A percentile compares a stretch with the other conserved stretches of the same genome.
phyloP scores from a whole-genome alignment of 2,329 filamentous ascomycete genomes.

The Davidsoniella australis region DNA sequence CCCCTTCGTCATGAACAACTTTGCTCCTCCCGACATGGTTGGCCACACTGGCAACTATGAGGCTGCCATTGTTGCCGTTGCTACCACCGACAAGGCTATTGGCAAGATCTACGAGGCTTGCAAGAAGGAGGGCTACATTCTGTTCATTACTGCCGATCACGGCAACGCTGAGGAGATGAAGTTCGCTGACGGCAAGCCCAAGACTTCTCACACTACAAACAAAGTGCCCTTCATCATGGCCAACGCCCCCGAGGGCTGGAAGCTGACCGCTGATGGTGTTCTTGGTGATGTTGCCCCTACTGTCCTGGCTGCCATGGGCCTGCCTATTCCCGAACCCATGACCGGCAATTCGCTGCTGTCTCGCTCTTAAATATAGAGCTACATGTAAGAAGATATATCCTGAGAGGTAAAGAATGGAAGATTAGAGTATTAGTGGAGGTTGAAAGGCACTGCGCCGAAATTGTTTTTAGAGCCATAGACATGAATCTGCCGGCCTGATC shows the following conservation, averaged over 20 bases:
- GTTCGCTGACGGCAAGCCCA: conserved; percentile 84
- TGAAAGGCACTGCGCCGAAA: conserved; percentile 1
- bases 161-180: conserved; percentile 99
- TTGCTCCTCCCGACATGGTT: conserved; percentile 97
- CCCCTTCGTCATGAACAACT: conserved; percentile 99
- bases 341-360: conserved; percentile 68
- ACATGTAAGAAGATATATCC: neutral
- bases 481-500: neutral
- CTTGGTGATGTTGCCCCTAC: conserved; percentile 96
- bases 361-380: conserved; percentile 11
- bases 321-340: conserved; percentile 85
- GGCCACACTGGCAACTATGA: conserved; percentile 97
- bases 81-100: conserved; percentile 85
- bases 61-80: conserved; percentile 69
- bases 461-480: neutral
- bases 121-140: conserved; percentile 80
- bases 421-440: conserved; percentile 1
- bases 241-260: conserved; percentile 82
- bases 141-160: conserved; percentile 94
- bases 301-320: conserved; percentile 73
- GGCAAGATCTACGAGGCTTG: conserved; percentile 82
- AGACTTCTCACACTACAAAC: conserved; percentile 96
- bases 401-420: neutral
- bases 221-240: conserved; percentile 97
- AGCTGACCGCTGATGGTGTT: conserved; percentile 74